Evolutionary conservation across 805 yeast species (phyloP), one percentile per base, ranked within the genome.

Genomic region (Nakazawaea ambrosiae): DNA sequence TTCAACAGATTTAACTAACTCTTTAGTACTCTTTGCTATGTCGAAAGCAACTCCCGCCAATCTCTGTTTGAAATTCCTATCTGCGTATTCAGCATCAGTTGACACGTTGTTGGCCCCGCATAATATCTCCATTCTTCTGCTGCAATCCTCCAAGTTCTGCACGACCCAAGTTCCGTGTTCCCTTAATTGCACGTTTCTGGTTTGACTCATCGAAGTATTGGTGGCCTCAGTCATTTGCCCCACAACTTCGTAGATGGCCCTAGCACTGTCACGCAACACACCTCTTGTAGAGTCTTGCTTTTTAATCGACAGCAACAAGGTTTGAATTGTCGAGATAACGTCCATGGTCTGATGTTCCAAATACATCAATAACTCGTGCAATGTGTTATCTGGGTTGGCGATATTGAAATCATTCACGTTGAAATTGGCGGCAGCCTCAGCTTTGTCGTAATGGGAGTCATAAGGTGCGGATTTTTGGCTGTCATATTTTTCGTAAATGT

Each of bases 41-140:
- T 90, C 97, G 63, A 88, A 90, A 20, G 96, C 90, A 48, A 89
- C 82, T 2, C 97, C 97, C 0, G 97, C 97, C 46, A 90, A 73
- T 51, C 97, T 75, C 60, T 90, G 97, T 60, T 86, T 86, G 64
- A 87, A 81, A 49, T 83, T 83, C 57, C 84, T 82, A 54, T 87
- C 95, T 2, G 96, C 96, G 53, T 72, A 78, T 37, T 79, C 85
- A 25, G 52, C 61, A 46, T 78, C 83, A 28, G 60, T 58, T 18
- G 51, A 51, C 15, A 63, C 60, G 20, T 55, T 55, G 29, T 63
- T 65, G 4, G 50, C 51, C 4, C 55, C 57, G 53, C 89, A 81
- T 43, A 90, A 68, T 20, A 71, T 68, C 33, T 74, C 75, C 94
- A 90, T 84, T 53, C 97, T 74, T 48, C 76, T 76, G 33, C 79